Percentiles rank a stretch among this genome's conserved stretches.
Conservation (phyloP, 2,329 filamentous ascomycete species). For the Cordyceps cateniannulata region DNA sequence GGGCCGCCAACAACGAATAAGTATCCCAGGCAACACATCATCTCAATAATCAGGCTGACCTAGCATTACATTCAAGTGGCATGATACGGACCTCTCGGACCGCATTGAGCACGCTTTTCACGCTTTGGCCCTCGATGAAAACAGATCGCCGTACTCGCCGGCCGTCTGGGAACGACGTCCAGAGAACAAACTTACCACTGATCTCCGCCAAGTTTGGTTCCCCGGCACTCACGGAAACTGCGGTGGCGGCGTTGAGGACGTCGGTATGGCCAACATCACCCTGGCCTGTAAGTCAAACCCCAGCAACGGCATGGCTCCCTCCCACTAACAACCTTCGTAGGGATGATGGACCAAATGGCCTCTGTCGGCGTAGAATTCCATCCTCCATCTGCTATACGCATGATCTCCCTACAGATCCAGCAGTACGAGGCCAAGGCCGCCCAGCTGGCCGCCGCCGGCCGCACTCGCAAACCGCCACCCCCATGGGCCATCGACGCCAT, state of each 20-base stretch:
- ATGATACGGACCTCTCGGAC: constrained; percentile 46
- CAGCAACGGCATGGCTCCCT: neutral
- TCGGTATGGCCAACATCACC: constrained; percentile 35
- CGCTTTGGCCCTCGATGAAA: constrained; percentile 52
- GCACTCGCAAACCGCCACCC: neutral
- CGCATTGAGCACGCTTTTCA: constrained; percentile 53
- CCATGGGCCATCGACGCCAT: constrained; percentile 44
- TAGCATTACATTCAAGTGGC: constrained; percentile 40
- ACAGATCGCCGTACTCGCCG: constrained; percentile 46
- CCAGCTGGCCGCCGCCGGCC: constrained; percentile 3
- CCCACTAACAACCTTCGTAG: constrained; percentile 21
- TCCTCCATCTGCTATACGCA: constrained; percentile 32
- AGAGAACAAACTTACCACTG: constrained; percentile 31
- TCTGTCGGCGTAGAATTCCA: constrained; percentile 46
- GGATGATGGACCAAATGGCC: constrained; percentile 52
- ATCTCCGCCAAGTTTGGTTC: constrained; percentile 56
- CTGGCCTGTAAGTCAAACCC: constrained; percentile 29
- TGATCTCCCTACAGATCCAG: constrained; percentile 28
- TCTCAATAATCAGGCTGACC: constrained; percentile 24
- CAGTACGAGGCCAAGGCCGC: constrained; percentile 25
- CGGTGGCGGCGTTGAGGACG: constrained; percentile 58
- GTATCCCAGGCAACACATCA: constrained; percentile 20
- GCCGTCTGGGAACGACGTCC: constrained; percentile 46
- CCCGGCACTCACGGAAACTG: constrained; percentile 66
- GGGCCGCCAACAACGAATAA: constrained; percentile 39